Evolutionary conservation across 345 rosid species (phyloP).

Genomic region (Murraya koenigii): DNA sequence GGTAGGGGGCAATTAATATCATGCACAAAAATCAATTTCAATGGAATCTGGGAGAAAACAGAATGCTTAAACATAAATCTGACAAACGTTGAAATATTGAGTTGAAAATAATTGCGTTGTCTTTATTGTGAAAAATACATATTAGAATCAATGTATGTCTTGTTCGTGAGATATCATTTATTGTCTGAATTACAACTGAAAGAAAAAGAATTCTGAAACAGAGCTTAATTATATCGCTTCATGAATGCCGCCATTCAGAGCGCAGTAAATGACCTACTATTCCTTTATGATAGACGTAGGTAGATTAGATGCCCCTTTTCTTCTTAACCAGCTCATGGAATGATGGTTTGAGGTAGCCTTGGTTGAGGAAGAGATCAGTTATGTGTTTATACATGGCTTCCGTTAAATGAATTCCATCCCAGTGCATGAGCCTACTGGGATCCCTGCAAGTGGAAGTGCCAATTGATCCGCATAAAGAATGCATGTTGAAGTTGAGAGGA

Average conservation of each 20-base stretch:
- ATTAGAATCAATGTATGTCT: neutral
- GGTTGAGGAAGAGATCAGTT: conserved; percentile 26
- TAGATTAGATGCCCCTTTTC: neutral
- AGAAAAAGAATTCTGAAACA: neutral
- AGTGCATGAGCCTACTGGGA: conserved; percentile 20
- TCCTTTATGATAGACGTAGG: neutral
- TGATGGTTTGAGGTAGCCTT: conserved; percentile 35
- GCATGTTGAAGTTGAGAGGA: conserved; percentile 31
- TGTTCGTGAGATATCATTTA: neutral
- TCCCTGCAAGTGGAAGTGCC: conserved; percentile 24
- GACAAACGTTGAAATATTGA: neutral
- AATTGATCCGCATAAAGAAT: conserved; percentile 30
- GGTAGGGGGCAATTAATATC: too few species aligned
- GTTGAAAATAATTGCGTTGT: neutral
- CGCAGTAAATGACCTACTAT: neutral
- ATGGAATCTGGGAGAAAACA: neutral
- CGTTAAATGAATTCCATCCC: conserved; percentile 56
- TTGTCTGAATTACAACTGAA: neutral
- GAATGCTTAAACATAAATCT: neutral
- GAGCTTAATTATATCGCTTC: neutral
- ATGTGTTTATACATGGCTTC: conserved; percentile 33
- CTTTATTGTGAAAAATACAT: neutral
- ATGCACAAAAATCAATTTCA: neutral
- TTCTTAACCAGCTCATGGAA: conserved; percentile 19
- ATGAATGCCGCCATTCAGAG: conserved; percentile 13